phyloP scores from a whole-genome alignment of 495 filamentous ascomycete genomes.

The Hypoxylon crocopeplum region DNA sequence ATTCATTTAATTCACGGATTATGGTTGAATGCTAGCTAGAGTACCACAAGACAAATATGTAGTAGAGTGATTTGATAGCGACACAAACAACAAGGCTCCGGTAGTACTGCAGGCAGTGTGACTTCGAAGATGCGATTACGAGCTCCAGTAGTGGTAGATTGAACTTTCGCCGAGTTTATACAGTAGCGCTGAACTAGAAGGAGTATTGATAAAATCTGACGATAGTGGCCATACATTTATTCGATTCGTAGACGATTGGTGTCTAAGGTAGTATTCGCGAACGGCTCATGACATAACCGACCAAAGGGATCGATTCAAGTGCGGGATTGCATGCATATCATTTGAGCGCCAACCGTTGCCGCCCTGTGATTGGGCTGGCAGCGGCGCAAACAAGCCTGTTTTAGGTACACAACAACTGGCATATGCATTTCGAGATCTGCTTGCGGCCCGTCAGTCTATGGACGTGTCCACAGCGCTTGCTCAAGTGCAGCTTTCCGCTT shows the following conservation, averaged over 20 bases:
- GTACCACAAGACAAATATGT: no score
- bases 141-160: no score
- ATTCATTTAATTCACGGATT: no score
- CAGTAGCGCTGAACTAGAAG: no score
- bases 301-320: neutral
- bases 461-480: neutral
- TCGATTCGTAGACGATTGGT: conserved; percentile 6
- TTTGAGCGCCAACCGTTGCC: conserved; percentile 1
- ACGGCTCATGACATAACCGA: conserved; percentile 6
- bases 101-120: no score
- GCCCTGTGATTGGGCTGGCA: conserved; percentile 10
- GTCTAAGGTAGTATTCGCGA: conserved; percentile 13
- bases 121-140: no score
- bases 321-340: conserved; percentile 27
- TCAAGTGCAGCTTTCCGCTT: neutral
- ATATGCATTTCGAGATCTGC: conserved; percentile 8
- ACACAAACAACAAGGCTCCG: no score
- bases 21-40: no score
- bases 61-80: no score
- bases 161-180: no score
- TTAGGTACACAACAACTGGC: conserved; percentile 14
- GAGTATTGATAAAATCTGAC: neutral
- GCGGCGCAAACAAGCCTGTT: conserved; percentile 9
- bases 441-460: neutral
- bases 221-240: neutral